phyloP scores from a whole-genome alignment of 2,329 filamentous ascomycete genomes.

The Curvularia hawaiiensis region DNA sequence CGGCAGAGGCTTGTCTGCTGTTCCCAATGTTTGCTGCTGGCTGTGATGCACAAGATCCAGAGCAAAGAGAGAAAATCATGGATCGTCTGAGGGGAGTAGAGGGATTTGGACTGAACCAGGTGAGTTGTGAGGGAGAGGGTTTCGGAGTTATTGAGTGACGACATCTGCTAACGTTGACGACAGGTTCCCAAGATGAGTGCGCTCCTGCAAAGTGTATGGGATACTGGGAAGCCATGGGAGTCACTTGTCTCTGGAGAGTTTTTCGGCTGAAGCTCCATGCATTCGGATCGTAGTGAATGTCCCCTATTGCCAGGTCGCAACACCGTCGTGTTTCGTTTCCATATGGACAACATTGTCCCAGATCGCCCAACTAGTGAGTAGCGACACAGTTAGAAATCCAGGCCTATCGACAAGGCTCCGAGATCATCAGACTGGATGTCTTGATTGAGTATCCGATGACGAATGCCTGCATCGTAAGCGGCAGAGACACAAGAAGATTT shows the following conservation, averaged over 20 bases:
- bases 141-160: not conserved
- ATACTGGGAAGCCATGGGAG: constrained; percentile 71
- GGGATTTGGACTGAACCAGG: constrained; percentile 77
- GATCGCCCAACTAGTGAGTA: not conserved
- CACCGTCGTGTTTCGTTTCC: not conserved
- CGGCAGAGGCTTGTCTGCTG: constrained; percentile 74
- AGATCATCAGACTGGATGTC: not conserved
- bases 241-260: constrained; percentile 70
- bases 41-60: constrained; percentile 67
- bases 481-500: not conserved
- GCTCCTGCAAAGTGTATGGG: constrained; percentile 73
- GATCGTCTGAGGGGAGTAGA: constrained; percentile 71
- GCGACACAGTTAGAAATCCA: not conserved
- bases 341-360: too few relatives aligned
- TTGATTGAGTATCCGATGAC: not conserved
- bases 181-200: constrained; percentile 64
- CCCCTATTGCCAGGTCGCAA: not conserved
- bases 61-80: constrained; percentile 65
- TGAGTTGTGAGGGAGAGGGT: constrained; percentile 43
- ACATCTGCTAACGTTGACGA: constrained; percentile 1
- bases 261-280: constrained; percentile 55
- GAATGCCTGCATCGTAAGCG: not conserved
- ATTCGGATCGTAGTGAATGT: not conserved
- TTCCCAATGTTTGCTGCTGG: constrained; percentile 86
- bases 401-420: not conserved